Conservation (phyloP, 148 eudicot genomes). For the Heliosperma pusillum region DNA sequence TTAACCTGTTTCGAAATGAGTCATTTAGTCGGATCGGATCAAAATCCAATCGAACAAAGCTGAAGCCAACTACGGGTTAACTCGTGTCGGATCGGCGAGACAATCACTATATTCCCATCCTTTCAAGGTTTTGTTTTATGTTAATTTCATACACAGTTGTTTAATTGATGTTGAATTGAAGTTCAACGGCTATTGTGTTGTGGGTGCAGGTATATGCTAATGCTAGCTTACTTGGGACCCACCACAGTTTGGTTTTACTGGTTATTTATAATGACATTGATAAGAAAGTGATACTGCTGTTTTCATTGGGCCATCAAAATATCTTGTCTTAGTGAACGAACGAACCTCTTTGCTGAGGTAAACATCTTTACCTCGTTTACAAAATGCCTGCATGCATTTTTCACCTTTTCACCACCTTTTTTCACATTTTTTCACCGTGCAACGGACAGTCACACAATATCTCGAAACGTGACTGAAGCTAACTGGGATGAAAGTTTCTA, state of each 20-base stretch:
- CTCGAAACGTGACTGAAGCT: background rate
- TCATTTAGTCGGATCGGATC: no score
- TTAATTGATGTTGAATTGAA: constrained; percentile 7
- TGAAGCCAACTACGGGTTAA: no score
- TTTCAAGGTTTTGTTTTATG: background rate
- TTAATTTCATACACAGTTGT: background rate
- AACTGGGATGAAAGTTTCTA: no score
- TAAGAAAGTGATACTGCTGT: constrained; percentile 1
- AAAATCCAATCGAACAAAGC: no score
- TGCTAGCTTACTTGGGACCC: constrained; percentile 18
- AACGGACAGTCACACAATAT: background rate
- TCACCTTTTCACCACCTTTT: background rate
- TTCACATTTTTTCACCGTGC: no score
- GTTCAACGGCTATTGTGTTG: constrained; percentile 27
- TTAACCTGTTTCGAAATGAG: no score
- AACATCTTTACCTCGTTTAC: constrained; percentile 21
- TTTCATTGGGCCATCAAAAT: constrained; percentile 20
- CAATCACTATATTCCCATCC: background rate
- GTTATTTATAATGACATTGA: constrained; percentile 17
- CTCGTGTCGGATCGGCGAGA: no score
- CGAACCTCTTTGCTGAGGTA: constrained; percentile 1
- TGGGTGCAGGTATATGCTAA: constrained; percentile 30
- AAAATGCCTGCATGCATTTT: background rate
- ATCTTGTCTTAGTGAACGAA: constrained; percentile 12
- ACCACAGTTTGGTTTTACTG: constrained; percentile 19